Base-by-base conservation (phyloP, 2,329 filamentous ascomycete genomes). In the Pyrenophora teres region DNA sequence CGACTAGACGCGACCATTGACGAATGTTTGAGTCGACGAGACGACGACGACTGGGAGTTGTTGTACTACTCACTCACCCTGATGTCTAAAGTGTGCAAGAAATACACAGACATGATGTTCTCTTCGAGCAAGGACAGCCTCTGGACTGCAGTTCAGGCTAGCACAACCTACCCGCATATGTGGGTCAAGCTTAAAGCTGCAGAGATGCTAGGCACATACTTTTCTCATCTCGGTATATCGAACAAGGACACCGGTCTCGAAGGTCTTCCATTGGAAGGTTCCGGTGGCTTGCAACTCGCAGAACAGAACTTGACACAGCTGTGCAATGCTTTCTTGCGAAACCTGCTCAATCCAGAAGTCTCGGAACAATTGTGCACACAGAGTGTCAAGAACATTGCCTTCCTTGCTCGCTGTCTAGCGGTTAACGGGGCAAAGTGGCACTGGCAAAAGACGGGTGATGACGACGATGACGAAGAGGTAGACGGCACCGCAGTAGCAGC, bases 141-240 rank as follows among this genome's bases (percentile, higher is more conserved):
- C 31, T 99, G 94, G 93, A 73, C 76, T 1, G 79, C 81, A 8
- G 79, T 94, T 13, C 83, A 86, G 47, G 78, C 81, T 32, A 88
- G 87, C 60, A 81, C 96, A 15, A 85, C 85, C 16, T 90, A 90
- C 65, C 82, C 85, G 1, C 85, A 94, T 59, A 76, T 83, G 2
- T 84, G 85, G 72, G 86, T 97, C 52, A 93, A 94, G 71, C 81
- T 91, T 42, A 87, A 86, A 6, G 85, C 91, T 15, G 84, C 92
- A 9, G 87, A 84, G 54, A 78, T 97, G 15, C 77, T 92, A 35
- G 87, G 87, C 40, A 80, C 82, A n/a, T 94, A 90, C 73, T 86
- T 97, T 62, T 83, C 86, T 3, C 89, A 96, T 70, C 86, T 96
- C 58, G 89, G 88, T 18, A 81, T 82, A 53, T 82, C 82, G 8